phyloP scores from a whole-genome alignment of 2,329 filamentous ascomycete species.

The Trichoderma gracile region DNA sequence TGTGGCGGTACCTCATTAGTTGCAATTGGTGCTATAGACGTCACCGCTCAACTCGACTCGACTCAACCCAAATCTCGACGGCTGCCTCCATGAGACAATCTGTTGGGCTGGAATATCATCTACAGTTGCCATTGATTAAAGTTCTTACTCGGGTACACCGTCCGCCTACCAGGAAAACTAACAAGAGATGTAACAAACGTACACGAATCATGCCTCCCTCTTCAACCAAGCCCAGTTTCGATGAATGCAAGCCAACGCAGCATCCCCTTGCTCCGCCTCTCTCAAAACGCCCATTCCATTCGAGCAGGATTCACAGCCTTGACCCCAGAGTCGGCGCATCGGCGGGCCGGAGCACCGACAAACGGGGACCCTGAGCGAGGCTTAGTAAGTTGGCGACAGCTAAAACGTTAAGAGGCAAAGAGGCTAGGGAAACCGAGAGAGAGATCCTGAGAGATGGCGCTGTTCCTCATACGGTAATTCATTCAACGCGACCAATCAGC shows the following conservation, averaged over 20 bases:
- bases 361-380: not conserved
- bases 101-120: too few relatives aligned
- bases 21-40: not conserved
- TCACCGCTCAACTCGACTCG: too few relatives aligned
- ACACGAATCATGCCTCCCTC: not conserved
- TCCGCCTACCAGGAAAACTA: not conserved
- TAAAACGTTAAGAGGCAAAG: not conserved
- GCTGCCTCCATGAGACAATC: too few relatives aligned
- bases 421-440: not conserved
- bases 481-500: constrained; percentile 15
- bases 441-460: constrained; percentile 14
- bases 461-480: not conserved
- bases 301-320: constrained; percentile 2
- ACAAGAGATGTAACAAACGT: not conserved
- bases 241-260: not conserved
- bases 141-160: constrained; percentile 5
- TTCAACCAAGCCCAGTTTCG: not conserved
- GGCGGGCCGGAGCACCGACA: constrained; percentile 1
- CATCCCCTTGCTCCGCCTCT: constrained; percentile 21
- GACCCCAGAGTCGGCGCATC: not conserved
- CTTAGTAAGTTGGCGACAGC: not conserved
- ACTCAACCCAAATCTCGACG: not conserved
- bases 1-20: constrained; percentile 13
- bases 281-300: constrained; percentile 2
- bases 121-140: not conserved